Conservation (phyloP, 495 filamentous ascomycete species). For the Aspergillus funiculosus region DNA sequence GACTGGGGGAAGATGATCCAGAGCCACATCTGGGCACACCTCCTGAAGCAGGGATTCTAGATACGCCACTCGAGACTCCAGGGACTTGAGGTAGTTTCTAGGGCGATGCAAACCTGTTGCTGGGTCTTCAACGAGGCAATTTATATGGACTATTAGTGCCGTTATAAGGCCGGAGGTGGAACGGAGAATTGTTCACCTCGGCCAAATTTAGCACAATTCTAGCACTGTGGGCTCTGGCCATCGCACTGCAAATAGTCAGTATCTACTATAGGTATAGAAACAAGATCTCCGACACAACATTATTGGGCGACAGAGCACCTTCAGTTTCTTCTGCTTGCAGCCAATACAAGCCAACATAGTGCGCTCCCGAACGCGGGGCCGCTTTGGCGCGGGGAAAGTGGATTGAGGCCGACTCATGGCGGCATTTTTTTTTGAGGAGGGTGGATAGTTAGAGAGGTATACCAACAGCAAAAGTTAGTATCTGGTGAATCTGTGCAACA, state of each 20-base stretch:
- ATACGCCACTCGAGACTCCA: background rate
- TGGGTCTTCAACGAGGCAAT: background rate
- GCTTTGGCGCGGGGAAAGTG: too few relatives aligned
- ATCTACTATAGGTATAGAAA: background rate
- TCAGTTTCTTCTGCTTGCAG: background rate
- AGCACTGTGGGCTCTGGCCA: background rate
- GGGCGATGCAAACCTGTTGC: background rate
- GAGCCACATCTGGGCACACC: background rate
- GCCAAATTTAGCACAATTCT: background rate
- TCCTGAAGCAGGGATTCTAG: background rate
- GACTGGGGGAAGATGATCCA: background rate
- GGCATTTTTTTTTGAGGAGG: too few relatives aligned
- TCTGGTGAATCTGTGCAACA: too few relatives aligned
- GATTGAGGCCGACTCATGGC: too few relatives aligned
- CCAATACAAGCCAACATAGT: background rate
- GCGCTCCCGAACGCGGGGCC: background rate
- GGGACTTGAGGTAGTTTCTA: background rate
- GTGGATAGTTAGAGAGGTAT: too few relatives aligned
- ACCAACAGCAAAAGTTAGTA: too few relatives aligned
- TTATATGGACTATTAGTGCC: background rate
- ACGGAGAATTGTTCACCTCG: background rate
- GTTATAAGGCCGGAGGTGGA: background rate
- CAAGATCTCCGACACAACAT: background rate
- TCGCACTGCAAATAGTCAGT: background rate
- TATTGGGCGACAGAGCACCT: background rate